Evolutionary conservation across 805 yeast genomes (phyloP), one percentile per base, ranked within the genome.

Genomic region (Kuraishia piskuri): DNA sequence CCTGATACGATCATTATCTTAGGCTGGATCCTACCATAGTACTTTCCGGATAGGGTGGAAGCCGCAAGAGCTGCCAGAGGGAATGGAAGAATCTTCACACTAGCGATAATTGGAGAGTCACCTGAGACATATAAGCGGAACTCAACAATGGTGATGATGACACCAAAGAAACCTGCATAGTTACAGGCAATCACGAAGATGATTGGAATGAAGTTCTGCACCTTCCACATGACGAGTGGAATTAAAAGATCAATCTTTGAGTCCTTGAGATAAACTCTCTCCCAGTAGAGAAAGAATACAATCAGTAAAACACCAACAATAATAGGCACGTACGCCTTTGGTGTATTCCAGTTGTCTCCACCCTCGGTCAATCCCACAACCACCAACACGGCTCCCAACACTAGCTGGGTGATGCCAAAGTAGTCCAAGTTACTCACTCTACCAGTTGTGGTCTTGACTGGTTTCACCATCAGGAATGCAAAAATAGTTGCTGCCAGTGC

Each of bases 311-410:
- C 50, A 0, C 79, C 80, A 51, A 76, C 54, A 1, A 70, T 61
- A 1, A 76, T 54, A 0, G 79, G 69, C 17, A 73, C 74, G 55
- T 74, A 75, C 1, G 73, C 71, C 19, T 63, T 59, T 1, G 79
- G 73, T 1, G 64, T 53, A 2, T 63, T 62, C 80, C 80, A 77
- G 0, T 62, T 60, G 5, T 66, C 68, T 22, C 79, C 79, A 22
- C 76, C 78, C 56, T 75, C 73, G 0, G 77, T 74, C 49, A 76
- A 62, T 0, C 78, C 82, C 9, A 72, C 64, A 24, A 75, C 74
- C 2, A 75, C 56, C 40, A 76, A 58, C 2, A 75, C 46, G 3
- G 66, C 56, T 0, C 76, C 77, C 19, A 59, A 50, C 21, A 76
- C 68, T 12, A 74, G 54, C 14, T 68, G 12, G 0, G 62, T 7